Percentiles rank a stretch among this genome's conserved stretches.
These are phyloP conservation scores for Collybia sp. DNA, from an alignment of 768 basidiomycete genomes.

Conservation along the genomic window DNA sequence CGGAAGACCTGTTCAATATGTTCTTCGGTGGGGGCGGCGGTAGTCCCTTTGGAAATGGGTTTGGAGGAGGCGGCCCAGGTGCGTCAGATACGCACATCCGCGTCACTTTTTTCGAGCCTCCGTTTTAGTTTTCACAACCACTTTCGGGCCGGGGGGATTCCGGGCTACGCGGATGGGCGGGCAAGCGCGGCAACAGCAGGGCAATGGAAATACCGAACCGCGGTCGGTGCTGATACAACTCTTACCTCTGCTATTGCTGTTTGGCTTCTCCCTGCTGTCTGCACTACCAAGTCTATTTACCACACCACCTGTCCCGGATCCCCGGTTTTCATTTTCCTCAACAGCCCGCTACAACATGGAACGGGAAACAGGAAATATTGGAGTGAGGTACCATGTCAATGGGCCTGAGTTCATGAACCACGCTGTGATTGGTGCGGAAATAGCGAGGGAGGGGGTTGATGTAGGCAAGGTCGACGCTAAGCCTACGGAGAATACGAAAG, in stretches of 20 bases:
- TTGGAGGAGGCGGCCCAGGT: constrained; percentile 61
- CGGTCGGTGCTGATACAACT: constrained; percentile 72
- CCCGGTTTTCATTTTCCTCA: constrained; percentile 66
- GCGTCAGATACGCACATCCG: constrained; percentile 10
- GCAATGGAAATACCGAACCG: constrained; percentile 32
- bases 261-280: constrained; percentile 79
- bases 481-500: constrained; percentile 17
- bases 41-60: constrained; percentile 43
- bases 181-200: constrained; percentile 29
- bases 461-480: constrained; percentile 28
- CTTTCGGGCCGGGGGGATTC: constrained; percentile 84
- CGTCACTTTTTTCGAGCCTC: background rate
- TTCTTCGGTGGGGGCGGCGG: constrained; percentile 80
- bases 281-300: constrained; percentile 74
- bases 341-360: constrained; percentile 62
- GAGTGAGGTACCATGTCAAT: constrained; percentile 84
- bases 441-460: constrained; percentile 47
- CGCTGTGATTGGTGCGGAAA: constrained; percentile 67
- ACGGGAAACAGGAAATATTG: constrained; percentile 64
- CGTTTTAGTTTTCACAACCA: constrained; percentile 60
- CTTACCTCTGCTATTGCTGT: constrained; percentile 78
- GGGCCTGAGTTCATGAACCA: constrained; percentile 70
- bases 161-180: constrained; percentile 59
- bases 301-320: constrained; percentile 69
- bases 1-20: constrained; percentile 97